phyloP scores from a whole-genome alignment of 805 yeast species.

The Kuraishia piskuri region DNA sequence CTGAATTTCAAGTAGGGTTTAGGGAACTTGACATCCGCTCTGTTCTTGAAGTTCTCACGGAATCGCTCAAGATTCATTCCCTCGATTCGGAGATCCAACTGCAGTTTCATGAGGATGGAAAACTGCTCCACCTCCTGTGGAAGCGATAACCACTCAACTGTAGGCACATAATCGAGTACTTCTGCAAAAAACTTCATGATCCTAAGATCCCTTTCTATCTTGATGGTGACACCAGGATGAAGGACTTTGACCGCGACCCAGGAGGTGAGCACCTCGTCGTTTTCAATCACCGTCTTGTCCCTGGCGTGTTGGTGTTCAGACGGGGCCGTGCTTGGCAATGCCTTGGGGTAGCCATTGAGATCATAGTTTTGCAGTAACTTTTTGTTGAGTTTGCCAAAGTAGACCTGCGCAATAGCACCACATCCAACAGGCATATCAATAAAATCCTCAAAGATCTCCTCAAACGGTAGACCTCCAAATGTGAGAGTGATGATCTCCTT shows the following conservation, averaged over 20 bases:
- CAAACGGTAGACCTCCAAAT: constrained; percentile 44
- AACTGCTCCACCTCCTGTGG: constrained; percentile 94
- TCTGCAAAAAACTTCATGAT: constrained; percentile 81
- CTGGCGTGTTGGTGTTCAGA: neutral
- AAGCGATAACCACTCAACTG: constrained; percentile 95
- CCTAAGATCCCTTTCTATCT: constrained; percentile 69
- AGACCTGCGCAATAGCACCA: constrained; percentile 98
- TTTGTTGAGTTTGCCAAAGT: constrained; percentile 56
- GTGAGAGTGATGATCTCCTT: constrained; percentile 47
- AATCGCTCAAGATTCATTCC: constrained; percentile 72
- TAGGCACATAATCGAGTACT: constrained; percentile 65
- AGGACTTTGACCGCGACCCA: constrained; percentile 86
- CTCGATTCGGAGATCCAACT: constrained; percentile 84
- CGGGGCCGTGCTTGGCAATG: neutral
- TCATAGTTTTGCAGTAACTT: constrained; percentile 20
- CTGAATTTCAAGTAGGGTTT: constrained; percentile 58
- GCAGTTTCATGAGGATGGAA: constrained; percentile 75
- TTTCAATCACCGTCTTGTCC: constrained; percentile 20
- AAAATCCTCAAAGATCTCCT: constrained; percentile 77
- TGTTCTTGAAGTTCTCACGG: constrained; percentile 52
- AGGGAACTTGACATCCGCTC: constrained; percentile 69
- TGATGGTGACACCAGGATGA: constrained; percentile 75
- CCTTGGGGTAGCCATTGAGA: constrained; percentile 3
- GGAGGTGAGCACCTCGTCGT: constrained; percentile 29
- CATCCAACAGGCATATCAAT: constrained; percentile 76